phyloP scores from a whole-genome alignment of 2,329 filamentous ascomycete species.

The Ophiostoma sp. region DNA sequence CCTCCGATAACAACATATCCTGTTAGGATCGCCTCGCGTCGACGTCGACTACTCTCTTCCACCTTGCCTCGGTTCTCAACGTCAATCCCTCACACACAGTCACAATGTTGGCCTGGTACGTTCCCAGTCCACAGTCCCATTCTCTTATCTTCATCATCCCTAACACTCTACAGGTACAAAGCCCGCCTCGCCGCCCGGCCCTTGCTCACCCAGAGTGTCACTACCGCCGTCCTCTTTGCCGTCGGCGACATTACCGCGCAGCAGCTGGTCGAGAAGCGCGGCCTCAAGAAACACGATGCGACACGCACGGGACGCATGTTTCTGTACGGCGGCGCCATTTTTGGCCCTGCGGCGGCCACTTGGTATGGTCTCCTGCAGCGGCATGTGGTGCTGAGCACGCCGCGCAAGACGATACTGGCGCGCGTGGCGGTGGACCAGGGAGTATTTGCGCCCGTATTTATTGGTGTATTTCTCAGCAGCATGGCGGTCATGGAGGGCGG shows the following conservation, averaged over 20 bases:
- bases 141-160: background rate
- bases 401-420: constrained; percentile 69
- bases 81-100: background rate
- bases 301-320: constrained; percentile 75
- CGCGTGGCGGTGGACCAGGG: constrained; percentile 80
- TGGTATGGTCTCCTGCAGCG: constrained; percentile 82
- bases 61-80: background rate
- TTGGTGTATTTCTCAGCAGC: constrained; percentile 76
- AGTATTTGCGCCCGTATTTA: constrained; percentile 80
- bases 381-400: constrained; percentile 63
- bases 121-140: background rate
- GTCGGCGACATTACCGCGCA: constrained; percentile 90
- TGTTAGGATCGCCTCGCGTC: background rate
- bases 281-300: constrained; percentile 63
- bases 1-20: background rate
- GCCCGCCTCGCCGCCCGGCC: constrained; percentile 76
- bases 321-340: constrained; percentile 76
- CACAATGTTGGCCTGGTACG: constrained; percentile 29
- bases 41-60: background rate
- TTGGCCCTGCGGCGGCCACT: constrained; percentile 81
- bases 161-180: constrained; percentile 68
- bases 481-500: constrained; percentile 81
- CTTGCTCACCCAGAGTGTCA: constrained; percentile 85
- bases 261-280: constrained; percentile 82
- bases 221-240: constrained; percentile 88